Evolutionary conservation across 1,284 basidiomycete genomes (phyloP).

Genomic region (Golubevia sp.): DNA sequence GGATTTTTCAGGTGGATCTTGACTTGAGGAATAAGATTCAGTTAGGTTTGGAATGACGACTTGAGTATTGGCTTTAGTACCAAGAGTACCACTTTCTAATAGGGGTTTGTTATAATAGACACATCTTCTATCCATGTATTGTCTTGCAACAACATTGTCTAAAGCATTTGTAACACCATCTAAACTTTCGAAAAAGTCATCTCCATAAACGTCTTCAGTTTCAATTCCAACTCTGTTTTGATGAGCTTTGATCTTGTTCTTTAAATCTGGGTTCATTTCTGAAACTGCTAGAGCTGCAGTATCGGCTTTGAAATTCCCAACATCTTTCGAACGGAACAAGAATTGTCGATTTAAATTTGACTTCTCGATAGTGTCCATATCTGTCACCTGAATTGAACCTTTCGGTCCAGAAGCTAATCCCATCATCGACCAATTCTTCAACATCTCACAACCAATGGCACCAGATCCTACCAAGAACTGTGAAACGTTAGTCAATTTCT

Average conservation of each 20-base stretch:
- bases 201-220: constrained; percentile 92
- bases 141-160: constrained; percentile 92
- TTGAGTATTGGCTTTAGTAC: constrained; percentile 98
- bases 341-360: constrained; percentile 98
- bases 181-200: constrained; percentile 83
- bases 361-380: constrained; percentile 99
- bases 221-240: constrained; percentile 93
- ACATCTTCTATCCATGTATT: constrained; percentile 99
- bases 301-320: constrained; percentile 97
- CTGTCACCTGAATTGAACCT: constrained; percentile 90
- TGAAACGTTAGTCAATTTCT: constrained; percentile 85
- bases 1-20: constrained; percentile 98
- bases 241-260: constrained; percentile 83
- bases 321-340: constrained; percentile 93
- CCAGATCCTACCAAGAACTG: constrained; percentile 98
- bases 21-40: constrained; percentile 96
- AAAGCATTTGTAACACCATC: constrained; percentile 99
- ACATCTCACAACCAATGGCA: constrained; percentile 99
- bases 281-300: constrained; percentile 88
- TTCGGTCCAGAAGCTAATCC: constrained; percentile 82
- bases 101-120: constrained; percentile 96
- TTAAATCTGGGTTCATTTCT: constrained; percentile 94
- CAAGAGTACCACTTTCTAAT: constrained; percentile 95
- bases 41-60: constrained; percentile 93
- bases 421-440: constrained; percentile 99